A percentile compares a stretch with the other conserved stretches of the same genome.
Evolutionary conservation across 441 rosid genomes (phyloP).

Genomic region (Euphorbia celastroides): DNA sequence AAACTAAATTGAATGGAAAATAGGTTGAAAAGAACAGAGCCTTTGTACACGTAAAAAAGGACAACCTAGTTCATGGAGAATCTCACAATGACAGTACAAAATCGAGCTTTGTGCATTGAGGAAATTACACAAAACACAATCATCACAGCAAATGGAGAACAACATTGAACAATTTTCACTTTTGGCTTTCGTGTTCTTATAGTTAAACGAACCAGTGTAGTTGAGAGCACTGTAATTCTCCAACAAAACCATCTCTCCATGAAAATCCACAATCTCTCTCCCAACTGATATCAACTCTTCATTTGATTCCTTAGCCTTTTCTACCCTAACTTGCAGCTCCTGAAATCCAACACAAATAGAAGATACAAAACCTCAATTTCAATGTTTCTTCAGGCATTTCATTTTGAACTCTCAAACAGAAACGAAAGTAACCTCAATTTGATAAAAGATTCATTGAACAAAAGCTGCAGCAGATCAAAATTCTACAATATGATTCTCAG

Average conservation of each 20-base stretch:
- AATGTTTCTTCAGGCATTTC: neutral
- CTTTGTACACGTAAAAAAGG: too few species aligned
- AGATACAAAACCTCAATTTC: neutral
- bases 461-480: neutral
- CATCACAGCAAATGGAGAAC: too few species aligned
- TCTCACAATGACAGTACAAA: too few species aligned
- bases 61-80: too few species aligned
- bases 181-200: too few species aligned
- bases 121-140: too few species aligned
- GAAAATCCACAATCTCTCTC: conserved; percentile 77
- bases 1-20: too few species aligned
- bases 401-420: neutral
- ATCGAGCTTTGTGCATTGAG: too few species aligned
- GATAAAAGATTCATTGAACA: too few species aligned
- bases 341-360: conserved; percentile 26
- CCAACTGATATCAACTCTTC: conserved; percentile 49
- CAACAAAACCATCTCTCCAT: conserved; percentile 83
- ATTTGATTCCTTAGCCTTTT: conserved; percentile 34
- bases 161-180: neutral
- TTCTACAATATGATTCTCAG: neutral
- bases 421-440: neutral
- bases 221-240: conserved; percentile 90
- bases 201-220: conserved; percentile 50
- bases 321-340: conserved; percentile 65
- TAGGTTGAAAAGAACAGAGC: too few species aligned